A percentile compares a stretch with the other conserved stretches of the same genome.
Evolutionary conservation across 1,284 basidiomycete genomes (phyloP).

Genomic region (Rhodotorula sp.): DNA sequence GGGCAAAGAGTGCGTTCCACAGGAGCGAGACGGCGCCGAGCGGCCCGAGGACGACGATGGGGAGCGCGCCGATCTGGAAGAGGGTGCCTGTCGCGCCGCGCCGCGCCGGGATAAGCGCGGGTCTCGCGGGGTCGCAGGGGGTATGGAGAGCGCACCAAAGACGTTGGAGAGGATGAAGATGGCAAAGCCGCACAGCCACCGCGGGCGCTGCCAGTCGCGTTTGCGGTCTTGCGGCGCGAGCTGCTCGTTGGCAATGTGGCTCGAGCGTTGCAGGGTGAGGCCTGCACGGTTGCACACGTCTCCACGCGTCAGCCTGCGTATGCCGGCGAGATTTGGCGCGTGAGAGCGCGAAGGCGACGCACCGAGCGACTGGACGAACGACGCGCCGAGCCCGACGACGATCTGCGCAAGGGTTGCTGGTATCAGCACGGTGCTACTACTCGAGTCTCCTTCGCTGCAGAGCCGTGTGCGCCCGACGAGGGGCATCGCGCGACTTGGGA

Average conservation of each 20-base stretch:
- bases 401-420: constrained; percentile 49
- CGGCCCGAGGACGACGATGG: constrained; percentile 77
- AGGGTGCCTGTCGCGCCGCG: constrained; percentile 60
- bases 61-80: constrained; percentile 91
- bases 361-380: constrained; percentile 84
- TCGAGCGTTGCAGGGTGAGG: constrained; percentile 91
- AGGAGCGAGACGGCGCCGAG: constrained; percentile 80
- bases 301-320: not conserved
- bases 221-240: constrained; percentile 66
- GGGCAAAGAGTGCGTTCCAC: constrained; percentile 93
- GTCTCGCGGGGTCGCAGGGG: too few relatives aligned
- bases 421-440: not conserved
- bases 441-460: not conserved
- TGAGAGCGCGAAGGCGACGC: constrained; percentile 31
- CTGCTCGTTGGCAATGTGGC: constrained; percentile 81
- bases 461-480: not conserved
- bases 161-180: constrained; percentile 70
- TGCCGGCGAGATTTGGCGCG: not conserved
- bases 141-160: constrained; percentile 54
- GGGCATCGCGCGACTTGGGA: too few relatives aligned
- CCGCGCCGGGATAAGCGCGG: not conserved
- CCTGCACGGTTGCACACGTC: constrained; percentile 51
- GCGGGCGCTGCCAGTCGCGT: constrained; percentile 72
- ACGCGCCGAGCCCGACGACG: constrained; percentile 76
- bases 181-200: constrained; percentile 81